These are phyloP conservation scores for Cladosporium sp. DNA, from an alignment of 2,329 filamentous ascomycete species.

Conservation along the genomic window DNA sequence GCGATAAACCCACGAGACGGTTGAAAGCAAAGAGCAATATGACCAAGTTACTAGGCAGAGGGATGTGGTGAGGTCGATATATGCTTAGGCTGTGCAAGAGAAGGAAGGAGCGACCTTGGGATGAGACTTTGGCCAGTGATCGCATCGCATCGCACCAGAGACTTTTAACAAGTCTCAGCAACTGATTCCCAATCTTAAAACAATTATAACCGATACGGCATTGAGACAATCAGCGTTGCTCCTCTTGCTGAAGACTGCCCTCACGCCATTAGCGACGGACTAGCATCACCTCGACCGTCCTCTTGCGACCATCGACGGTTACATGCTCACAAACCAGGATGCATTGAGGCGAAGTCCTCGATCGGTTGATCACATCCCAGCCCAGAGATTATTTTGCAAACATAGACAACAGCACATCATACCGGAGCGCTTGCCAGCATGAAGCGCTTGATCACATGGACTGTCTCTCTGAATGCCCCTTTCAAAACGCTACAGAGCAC, in stretches of 20 bases:
- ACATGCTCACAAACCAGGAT: neutral
- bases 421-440: too few species aligned
- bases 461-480: too few species aligned
- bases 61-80: neutral
- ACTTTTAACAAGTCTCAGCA: neutral
- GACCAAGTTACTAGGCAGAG: neutral
- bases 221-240: too few species aligned
- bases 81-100: neutral
- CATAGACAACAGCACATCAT: too few species aligned
- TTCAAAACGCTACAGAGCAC: too few species aligned
- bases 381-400: too few species aligned
- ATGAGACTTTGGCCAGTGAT: neutral
- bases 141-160: neutral
- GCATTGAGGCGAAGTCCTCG: neutral
- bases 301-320: neutral
- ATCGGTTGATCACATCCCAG: too few species aligned
- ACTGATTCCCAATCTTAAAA: neutral
- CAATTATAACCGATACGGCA: neutral
- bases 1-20: neutral
- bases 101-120: neutral
- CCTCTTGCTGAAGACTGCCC: too few species aligned
- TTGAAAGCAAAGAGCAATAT: neutral
- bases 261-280: too few species aligned
- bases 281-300: too few species aligned
- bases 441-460: too few species aligned